Percentiles rank a stretch among this genome's conserved stretches.
These are phyloP conservation scores for Reutealis trisperma DNA, from an alignment of 345 rosid species.

Conservation along the genomic window DNA sequence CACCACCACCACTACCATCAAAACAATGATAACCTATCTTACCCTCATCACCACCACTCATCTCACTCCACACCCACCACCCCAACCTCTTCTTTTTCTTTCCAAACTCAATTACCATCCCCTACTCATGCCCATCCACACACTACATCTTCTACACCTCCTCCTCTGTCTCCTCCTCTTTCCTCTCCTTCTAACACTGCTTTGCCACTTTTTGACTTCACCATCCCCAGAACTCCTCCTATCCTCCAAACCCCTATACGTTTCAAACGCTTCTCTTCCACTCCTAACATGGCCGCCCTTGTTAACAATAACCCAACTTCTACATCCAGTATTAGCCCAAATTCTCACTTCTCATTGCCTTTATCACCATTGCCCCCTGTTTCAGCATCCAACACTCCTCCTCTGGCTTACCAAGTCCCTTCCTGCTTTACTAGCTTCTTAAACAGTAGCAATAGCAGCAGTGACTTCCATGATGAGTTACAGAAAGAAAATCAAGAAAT, in stretches of 20 bases:
- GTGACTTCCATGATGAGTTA: slow-evolving; percentile 23
- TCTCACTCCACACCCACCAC: slow-evolving; percentile 29
- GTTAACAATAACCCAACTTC: background rate
- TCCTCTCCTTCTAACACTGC: slow-evolving; percentile 37
- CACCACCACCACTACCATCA: slow-evolving; percentile 12
- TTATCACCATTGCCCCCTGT: slow-evolving; percentile 30
- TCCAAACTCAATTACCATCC: slow-evolving; percentile 26
- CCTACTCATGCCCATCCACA: background rate
- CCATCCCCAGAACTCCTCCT: slow-evolving; percentile 48
- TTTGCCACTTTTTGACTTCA: slow-evolving; percentile 52
- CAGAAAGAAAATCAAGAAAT: slow-evolving; percentile 26
- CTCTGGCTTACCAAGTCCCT: slow-evolving; percentile 11
- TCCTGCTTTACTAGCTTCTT: background rate
- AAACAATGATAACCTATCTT: too few species aligned
- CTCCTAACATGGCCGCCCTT: background rate
- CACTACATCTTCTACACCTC: background rate
- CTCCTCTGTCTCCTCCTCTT: slow-evolving; percentile 11
- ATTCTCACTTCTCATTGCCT: slow-evolving; percentile 32
- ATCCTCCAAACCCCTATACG: slow-evolving; percentile 46
- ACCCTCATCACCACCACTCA: slow-evolving; percentile 13
- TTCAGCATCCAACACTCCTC: slow-evolving; percentile 12
- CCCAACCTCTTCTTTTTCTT: slow-evolving; percentile 45
- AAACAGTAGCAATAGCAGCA: background rate
- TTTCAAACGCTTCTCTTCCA: slow-evolving; percentile 34
- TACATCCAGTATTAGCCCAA: background rate